Base-by-base conservation (phyloP, 352 stramenopile genomes). In the Globisporangium paroecandrum region DNA sequence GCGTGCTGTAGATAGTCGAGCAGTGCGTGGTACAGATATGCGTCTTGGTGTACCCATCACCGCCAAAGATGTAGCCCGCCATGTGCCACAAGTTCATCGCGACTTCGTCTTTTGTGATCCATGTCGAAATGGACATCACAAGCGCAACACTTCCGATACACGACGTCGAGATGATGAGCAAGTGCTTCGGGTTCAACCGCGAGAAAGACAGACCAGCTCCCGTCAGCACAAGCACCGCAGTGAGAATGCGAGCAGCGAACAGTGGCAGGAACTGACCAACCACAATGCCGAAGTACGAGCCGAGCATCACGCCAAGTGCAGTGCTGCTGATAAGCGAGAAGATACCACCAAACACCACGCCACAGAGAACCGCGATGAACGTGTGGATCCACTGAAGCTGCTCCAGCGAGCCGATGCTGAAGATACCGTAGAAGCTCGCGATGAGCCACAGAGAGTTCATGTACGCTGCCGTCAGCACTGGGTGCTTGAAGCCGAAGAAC, bases 121-220 rank as follows among this genome's bases (percentile, higher is more conserved):
- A 95, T 7, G 87, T 61, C n/a, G 87, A 93, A 32, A 91, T 66
- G n/a, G 85, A 92, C 43, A 89, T 74, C 32, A 92, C 64, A 51
- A 96, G 76, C 15, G 74, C 75, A 41, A 88, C 62, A 57, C 79
- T 89, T 13, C 89, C 89, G 4, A 93, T 72, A 63, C 81, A 79
- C 22, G 87, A 79, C 4, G 85, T 95, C 41, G 84, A 74, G 32
- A 93, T 22, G 43, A 94, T 83, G 32, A 91, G 69, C 55, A 93
- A 56, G 60, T 90, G 77, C 68, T 93, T 90, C 1, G 73, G 69
- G 22, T 83, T 64, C 2, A 89, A 58, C 20, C 70, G 75, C 0
- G 75, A 65, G 58, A 78, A 82, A 36, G 78, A 79, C 12, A 89
- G 51, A 4, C 66, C 69, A 9, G 90, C 73, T 12, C 85, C 83